These are phyloP conservation scores for Epichloe elymi DNA, from an alignment of 2,329 filamentous ascomycete genomes.

Conservation along the genomic window DNA sequence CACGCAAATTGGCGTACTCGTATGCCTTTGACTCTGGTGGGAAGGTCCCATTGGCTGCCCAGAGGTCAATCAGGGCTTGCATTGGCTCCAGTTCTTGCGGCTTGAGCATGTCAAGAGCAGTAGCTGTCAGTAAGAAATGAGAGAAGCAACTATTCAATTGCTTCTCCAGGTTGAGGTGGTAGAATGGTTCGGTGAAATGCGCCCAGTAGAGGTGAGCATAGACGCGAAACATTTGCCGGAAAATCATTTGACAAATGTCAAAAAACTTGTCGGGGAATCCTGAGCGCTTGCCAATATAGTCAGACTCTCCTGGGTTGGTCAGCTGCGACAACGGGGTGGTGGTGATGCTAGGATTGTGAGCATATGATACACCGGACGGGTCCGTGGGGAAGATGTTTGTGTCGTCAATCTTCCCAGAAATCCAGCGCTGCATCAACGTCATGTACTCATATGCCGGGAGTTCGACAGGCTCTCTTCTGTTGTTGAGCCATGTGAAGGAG, in stretches of 20 bases:
- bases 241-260: conserved; percentile 82
- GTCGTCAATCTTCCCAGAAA: conserved; percentile 89
- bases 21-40: conserved; percentile 61
- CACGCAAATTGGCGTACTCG: conserved; percentile 48
- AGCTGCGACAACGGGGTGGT: conserved; percentile 50
- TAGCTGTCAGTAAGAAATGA: conserved; percentile 70
- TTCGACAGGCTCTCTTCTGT: conserved; percentile 74
- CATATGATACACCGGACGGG: conserved; percentile 53
- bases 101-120: conserved; percentile 69
- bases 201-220: conserved; percentile 98
- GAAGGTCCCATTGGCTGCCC: conserved; percentile 79
- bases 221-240: conserved; percentile 97
- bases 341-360: conserved; percentile 46
- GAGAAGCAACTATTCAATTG: conserved; percentile 80
- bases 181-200: conserved; percentile 77
- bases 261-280: conserved; percentile 88
- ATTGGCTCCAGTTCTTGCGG: conserved; percentile 90
- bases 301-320: conserved; percentile 47
- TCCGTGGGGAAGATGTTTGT: conserved; percentile 83
- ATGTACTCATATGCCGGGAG: conserved; percentile 90
- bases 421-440: conserved; percentile 92
- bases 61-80: conserved; percentile 86
- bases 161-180: conserved; percentile 68
- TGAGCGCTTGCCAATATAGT: conserved; percentile 83
- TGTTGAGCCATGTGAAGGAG: conserved; percentile 93